Base-by-base conservation (phyloP, 2,329 filamentous ascomycete species). In the Fusarium penzigii region DNA sequence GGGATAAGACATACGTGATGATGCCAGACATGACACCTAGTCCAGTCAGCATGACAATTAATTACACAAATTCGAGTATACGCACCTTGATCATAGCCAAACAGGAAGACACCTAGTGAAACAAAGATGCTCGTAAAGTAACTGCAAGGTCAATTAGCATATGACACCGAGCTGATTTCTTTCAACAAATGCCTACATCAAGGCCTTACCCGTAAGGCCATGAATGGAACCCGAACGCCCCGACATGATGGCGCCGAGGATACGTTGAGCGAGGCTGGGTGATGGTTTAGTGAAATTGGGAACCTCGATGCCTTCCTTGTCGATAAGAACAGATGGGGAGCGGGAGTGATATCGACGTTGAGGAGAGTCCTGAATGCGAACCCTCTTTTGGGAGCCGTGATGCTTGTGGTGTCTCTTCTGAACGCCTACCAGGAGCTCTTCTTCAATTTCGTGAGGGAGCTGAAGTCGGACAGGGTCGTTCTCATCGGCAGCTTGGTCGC, bases 91-190 rank as follows among this genome's bases (percentile, higher is more conserved):
- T 94, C 90, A 78, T 94, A 94, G 58, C 90, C 90, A 68, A 95
- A 95, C 17, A 95, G 78, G 68, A 95, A 95, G 25, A 95, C 90
- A 47, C 90, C 90, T 67, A 94, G 75, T 52, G 89, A 92, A 56
- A 93, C 89, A 68, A 93, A 90, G 43, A 97, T 88, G 74, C 90
- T 96, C 44, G 92, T 97, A 69, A 97, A 97, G 71, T 96, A 96
- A 60, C 92, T 96, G 66, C 17, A 49, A 20, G 25, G 34, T 56
- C 13, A 25, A 17, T 64, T 39, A 66, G 63, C 53, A 59, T 38
- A 17, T 43, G 42, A 51, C 48, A 20, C 43, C 42, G 14, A 25
- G 17, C 7, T n/a, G 14, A 39, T 17, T 6, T 38, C 16, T 17
- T 17, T 13, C 17, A 34, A 38, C 17, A 5, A 43, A 48, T 6